A percentile compares a stretch with the other conserved stretches of the same genome.
These are phyloP conservation scores for Trichoderma oligosporum DNA, from an alignment of 2,329 filamentous ascomycete species.

Conservation along the genomic window DNA sequence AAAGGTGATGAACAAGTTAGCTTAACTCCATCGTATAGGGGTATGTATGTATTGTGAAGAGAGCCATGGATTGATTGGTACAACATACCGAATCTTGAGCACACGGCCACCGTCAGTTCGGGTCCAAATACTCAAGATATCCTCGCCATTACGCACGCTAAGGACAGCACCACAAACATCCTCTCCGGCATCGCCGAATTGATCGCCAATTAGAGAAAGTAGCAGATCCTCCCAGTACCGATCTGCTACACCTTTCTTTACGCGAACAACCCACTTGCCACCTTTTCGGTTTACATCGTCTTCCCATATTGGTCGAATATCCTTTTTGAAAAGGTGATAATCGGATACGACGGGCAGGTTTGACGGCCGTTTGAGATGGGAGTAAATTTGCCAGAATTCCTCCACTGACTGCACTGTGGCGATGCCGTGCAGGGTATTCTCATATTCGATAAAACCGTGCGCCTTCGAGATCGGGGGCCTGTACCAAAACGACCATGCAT, in stretches of 20 bases:
- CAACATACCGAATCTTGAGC: slow-evolving; percentile 80
- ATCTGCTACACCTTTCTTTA: slow-evolving; percentile 97
- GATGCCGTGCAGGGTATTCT: slow-evolving; percentile 89
- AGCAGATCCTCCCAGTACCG: slow-evolving; percentile 95
- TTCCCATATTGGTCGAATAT: slow-evolving; percentile 96
- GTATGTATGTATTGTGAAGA: background rate
- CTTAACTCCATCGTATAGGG: too few relatives aligned
- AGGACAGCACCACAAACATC: slow-evolving; percentile 94
- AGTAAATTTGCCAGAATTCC: slow-evolving; percentile 87
- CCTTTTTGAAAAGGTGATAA: slow-evolving; percentile 97
- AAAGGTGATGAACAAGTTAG: background rate
- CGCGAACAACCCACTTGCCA: slow-evolving; percentile 93
- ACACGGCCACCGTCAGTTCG: slow-evolving; percentile 89
- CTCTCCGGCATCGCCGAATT: slow-evolving; percentile 87
- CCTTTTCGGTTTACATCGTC: slow-evolving; percentile 95
- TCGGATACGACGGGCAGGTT: slow-evolving; percentile 86
- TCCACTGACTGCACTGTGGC: slow-evolving; percentile 78
- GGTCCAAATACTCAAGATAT: slow-evolving; percentile 97
- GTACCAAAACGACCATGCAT: slow-evolving; percentile 96
- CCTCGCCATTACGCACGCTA: slow-evolving; percentile 90
- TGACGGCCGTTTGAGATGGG: slow-evolving; percentile 85
- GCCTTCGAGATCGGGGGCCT: slow-evolving; percentile 94
- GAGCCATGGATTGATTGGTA: background rate
- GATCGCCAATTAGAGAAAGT: slow-evolving; percentile 85
- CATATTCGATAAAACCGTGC: slow-evolving; percentile 81